phyloP scores from a whole-genome alignment of 495 filamentous ascomycete species.

The Aspergillus incahuasiensis region DNA sequence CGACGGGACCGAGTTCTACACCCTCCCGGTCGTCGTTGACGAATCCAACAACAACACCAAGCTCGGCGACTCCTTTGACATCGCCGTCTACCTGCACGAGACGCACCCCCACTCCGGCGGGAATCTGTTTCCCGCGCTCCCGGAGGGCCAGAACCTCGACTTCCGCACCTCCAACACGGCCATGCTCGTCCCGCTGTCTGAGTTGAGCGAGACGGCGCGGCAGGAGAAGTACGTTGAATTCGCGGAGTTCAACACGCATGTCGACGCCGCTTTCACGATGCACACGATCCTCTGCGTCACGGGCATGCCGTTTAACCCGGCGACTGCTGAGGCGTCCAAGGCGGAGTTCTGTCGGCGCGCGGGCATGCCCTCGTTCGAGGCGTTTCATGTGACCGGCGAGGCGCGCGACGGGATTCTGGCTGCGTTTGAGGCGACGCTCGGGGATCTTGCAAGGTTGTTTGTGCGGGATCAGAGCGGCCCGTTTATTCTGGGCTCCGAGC shows the following conservation, averaged over 20 bases:
- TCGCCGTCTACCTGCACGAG: slow-evolving; percentile 52
- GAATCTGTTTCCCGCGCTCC: slow-evolving; percentile 32
- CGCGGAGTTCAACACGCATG: slow-evolving; percentile 40
- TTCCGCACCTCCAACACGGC: slow-evolving; percentile 20
- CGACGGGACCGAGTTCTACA: slow-evolving; percentile 55
- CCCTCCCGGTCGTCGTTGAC: slow-evolving; percentile 55
- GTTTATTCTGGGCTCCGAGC: slow-evolving; percentile 42
- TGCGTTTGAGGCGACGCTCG: slow-evolving; percentile 37
- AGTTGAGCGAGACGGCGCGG: background rate
- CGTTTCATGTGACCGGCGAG: slow-evolving; percentile 40
- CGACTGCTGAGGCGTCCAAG: slow-evolving; percentile 32
- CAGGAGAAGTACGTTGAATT: slow-evolving; percentile 22
- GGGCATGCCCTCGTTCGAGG: slow-evolving; percentile 43
- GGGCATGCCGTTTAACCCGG: slow-evolving; percentile 43
- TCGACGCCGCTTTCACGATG: slow-evolving; percentile 47
- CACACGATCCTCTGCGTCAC: slow-evolving; percentile 29
- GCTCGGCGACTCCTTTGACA: slow-evolving; percentile 61
- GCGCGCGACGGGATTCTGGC: slow-evolving; percentile 30
- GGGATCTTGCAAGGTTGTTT: slow-evolving; percentile 42
- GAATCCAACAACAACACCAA: slow-evolving; percentile 27
- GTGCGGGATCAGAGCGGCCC: slow-evolving; percentile 38
- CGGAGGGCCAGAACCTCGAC: background rate
- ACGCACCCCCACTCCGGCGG: slow-evolving; percentile 38
- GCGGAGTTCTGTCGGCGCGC: slow-evolving; percentile 44
- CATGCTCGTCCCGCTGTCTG: slow-evolving; percentile 29